Percentiles rank a stretch among this genome's conserved stretches.
phyloP scores from a whole-genome alignment of 108 stramenopile genomes.

The Cyclotella choctawhatcheeana region DNA sequence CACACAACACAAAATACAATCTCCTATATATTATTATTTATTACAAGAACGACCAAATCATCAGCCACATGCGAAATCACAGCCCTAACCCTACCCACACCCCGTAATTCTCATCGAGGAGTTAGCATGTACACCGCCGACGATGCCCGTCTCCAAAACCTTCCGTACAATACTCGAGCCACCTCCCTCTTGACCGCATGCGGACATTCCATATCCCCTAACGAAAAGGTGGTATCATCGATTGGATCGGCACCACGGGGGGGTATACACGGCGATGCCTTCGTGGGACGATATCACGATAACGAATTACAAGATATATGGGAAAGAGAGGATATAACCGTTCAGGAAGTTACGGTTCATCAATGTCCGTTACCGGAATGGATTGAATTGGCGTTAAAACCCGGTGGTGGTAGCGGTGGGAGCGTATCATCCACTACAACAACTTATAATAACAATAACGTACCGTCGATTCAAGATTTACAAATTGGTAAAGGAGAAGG shows the following conservation, averaged over 20 bases:
- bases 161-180: conserved; percentile 64
- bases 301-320: conserved; percentile 73
- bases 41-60: conserved; percentile 33
- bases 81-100: conserved; percentile 67
- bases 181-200: conserved; percentile 62
- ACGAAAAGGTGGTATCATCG: conserved; percentile 18
- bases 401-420: conserved; percentile 74
- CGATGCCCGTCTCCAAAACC: conserved; percentile 51
- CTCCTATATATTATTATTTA: too few species aligned
- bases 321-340: conserved; percentile 67
- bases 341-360: conserved; percentile 44
- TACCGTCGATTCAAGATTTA: conserved; percentile 24
- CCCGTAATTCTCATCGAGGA: conserved; percentile 56
- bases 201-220: conserved; percentile 55
- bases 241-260: conserved; percentile 40
- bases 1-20: not conserved
- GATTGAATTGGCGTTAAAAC: conserved; percentile 55
- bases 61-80: conserved; percentile 72
- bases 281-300: conserved; percentile 78
- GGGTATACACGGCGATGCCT: conserved; percentile 76
- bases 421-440: conserved; percentile 56
- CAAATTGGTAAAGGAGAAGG: conserved; percentile 43
- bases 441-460: not conserved
- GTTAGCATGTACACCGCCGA: conserved; percentile 78
- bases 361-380: conserved; percentile 45